phyloP scores from a whole-genome alignment of 352 stramenopile genomes.

The Hyaloperonospora arabidopsidis region DNA sequence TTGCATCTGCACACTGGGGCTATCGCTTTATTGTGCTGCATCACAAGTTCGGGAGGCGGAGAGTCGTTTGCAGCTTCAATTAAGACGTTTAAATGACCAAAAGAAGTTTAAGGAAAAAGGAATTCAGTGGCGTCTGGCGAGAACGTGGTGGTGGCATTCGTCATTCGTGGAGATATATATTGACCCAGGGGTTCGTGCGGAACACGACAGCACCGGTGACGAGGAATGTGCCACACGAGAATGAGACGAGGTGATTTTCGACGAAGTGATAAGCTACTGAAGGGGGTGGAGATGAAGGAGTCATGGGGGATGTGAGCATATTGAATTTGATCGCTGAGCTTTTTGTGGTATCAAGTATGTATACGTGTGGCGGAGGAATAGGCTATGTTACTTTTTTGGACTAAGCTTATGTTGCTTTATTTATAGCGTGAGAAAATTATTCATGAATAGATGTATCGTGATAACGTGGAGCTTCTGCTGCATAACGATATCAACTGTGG shows the following conservation, averaged over 20 bases:
- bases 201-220: background rate
- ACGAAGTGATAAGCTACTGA: too few species aligned
- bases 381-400: too few species aligned
- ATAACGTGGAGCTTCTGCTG: too few species aligned
- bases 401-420: too few species aligned
- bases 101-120: conserved; percentile 45
- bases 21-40: conserved; percentile 76
- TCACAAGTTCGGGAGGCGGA: conserved; percentile 71
- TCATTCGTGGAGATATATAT: conserved; percentile 62
- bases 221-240: background rate
- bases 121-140: conserved; percentile 59
- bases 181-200: background rate
- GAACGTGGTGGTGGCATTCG: conserved; percentile 56
- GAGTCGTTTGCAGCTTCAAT: conserved; percentile 49
- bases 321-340: too few species aligned
- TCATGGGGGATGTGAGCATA: too few species aligned
- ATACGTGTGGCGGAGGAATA: too few species aligned
- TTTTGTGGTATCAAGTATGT: too few species aligned
- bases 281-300: too few species aligned
- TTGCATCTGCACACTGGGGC: conserved; percentile 70
- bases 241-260: background rate
- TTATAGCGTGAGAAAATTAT: too few species aligned
- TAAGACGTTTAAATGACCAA: conserved; percentile 65
- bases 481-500: too few species aligned
- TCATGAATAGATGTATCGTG: too few species aligned